These are phyloP conservation scores for Ensete glaucum DNA, from an alignment of 176 grass and related monocot species.

Conservation along the genomic window DNA sequence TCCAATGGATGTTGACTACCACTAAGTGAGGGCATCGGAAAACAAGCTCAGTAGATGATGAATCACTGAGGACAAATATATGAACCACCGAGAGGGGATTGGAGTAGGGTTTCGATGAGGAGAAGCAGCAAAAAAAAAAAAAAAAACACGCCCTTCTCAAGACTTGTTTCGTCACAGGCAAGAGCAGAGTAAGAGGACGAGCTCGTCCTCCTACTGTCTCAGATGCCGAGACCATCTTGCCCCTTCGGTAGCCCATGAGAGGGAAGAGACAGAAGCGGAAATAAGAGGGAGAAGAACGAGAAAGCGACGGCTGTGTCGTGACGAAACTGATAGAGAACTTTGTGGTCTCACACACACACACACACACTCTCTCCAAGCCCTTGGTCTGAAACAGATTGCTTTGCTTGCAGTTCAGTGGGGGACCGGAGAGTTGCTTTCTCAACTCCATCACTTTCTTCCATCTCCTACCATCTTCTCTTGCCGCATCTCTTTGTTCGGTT, in stretches of 20 bases:
- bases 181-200: slow-evolving; percentile 13
- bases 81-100: slow-evolving; percentile 9
- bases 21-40: no score
- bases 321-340: slow-evolving; percentile 74
- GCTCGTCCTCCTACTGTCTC: slow-evolving; percentile 26
- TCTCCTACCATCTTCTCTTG: slow-evolving; percentile 1
- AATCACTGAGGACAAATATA: no score
- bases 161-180: slow-evolving; percentile 19
- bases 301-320: slow-evolving; percentile 71
- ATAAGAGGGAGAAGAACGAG: slow-evolving; percentile 46
- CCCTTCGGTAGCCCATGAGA: slow-evolving; percentile 13
- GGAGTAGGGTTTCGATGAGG: slow-evolving; percentile 26
- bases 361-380: slow-evolving; percentile 28
- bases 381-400: slow-evolving; percentile 43
- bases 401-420: slow-evolving; percentile 34
- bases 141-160: slow-evolving; percentile 21
- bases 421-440: slow-evolving; percentile 45
- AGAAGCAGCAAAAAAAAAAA: slow-evolving; percentile 1
- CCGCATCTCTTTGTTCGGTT: slow-evolving; percentile 26
- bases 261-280: slow-evolving; percentile 6
- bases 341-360: slow-evolving; percentile 44
- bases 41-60: no score
- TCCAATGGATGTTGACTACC: no score
- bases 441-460: slow-evolving; percentile 12
- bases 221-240: slow-evolving; percentile 46